Base-by-base conservation (phyloP, 495 filamentous ascomycete genomes). In the Penicillium lagena region DNA sequence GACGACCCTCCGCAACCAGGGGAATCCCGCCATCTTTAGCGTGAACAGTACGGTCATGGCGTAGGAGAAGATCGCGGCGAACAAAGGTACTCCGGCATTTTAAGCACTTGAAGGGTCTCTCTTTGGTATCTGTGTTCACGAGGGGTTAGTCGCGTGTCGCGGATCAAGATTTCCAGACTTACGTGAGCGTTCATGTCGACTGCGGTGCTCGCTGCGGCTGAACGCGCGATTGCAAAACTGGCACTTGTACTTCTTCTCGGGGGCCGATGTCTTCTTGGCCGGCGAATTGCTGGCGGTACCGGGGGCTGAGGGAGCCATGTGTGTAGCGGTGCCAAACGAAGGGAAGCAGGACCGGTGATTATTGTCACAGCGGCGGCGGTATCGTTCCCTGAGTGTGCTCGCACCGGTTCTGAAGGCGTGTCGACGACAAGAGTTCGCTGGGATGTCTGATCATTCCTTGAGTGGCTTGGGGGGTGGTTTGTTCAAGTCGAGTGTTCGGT, bases 1-100 rank as follows among this genome's bases (percentile, higher is more conserved):
- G 84, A 73, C 96, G 95, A 38, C 86, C 85, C 61, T 98, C 93
- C 65, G 90, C 94, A 62, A 90, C 88, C 12, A 98, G 80, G 50
- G 93, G 93, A 22, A 95, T 80, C 45, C 94, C 93, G 55, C 94
- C 94, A 77, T 98, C 93, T 68, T 98, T 98, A 44, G 93, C 93
- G 67, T 98, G 93, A 41, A 98, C 93, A 44, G 93, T 98, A 54
- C 93, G 88, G 64, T 98, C 93, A 72, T 98, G 93, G 65, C 93
- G 89, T 49, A 98, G 80, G 31, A 98, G 80, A 17, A 98, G 78
- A 69, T 98, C 93, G 69, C 93, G 86, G 64, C 93, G 86, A 51
- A 98, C 93, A 58, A 98, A 98, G 46, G 93, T 98, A 76, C 93
- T 97, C 56, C 90, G 80, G 71, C 93, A 98, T 73, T 98, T 98